phyloP scores from a whole-genome alignment of 1,284 basidiomycete species.

The Moesziomyces sp. region DNA sequence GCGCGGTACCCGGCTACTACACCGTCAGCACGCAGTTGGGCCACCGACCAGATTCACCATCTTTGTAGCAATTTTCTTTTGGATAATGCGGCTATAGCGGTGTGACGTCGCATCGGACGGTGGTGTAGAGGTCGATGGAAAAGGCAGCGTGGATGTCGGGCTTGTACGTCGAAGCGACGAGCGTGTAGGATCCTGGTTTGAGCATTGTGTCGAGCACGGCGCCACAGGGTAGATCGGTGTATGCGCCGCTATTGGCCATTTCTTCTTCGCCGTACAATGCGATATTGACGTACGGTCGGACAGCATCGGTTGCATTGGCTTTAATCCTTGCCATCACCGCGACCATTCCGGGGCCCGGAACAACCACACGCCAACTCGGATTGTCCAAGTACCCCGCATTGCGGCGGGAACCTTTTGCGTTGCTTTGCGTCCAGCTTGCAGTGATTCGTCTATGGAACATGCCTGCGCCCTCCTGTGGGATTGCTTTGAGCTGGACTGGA shows the following conservation, averaged over 20 bases:
- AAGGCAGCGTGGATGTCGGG: constrained; percentile 24
- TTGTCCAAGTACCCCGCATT: constrained; percentile 76
- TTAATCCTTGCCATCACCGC: constrained; percentile 10
- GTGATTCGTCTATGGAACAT: constrained; percentile 80
- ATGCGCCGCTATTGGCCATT: constrained; percentile 32
- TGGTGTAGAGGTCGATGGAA: constrained; percentile 37
- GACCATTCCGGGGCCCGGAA: constrained; percentile 5
- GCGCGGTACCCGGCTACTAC: constrained; percentile 42
- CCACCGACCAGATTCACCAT: not conserved
- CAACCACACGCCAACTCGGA: constrained; percentile 75
- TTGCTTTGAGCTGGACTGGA: constrained; percentile 68
- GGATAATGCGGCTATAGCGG: not conserved
- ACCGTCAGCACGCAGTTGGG: constrained; percentile 8
- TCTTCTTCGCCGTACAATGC: constrained; percentile 17
- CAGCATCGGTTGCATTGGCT: not conserved
- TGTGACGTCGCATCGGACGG: constrained; percentile 20
- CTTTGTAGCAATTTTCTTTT: not conserved
- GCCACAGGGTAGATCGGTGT: constrained; percentile 42
- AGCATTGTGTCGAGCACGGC: constrained; percentile 26
- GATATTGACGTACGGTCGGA: constrained; percentile 33
- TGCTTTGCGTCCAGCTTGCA: constrained; percentile 71
- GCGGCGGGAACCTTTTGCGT: constrained; percentile 77
- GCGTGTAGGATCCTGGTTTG: constrained; percentile 17
- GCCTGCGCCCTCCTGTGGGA: constrained; percentile 84
- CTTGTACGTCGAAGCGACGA: constrained; percentile 41